Evolutionary conservation across 1,284 basidiomycete species (phyloP), one percentile per base, ranked within the genome.

Genomic region (Trichosporon asahii): DNA sequence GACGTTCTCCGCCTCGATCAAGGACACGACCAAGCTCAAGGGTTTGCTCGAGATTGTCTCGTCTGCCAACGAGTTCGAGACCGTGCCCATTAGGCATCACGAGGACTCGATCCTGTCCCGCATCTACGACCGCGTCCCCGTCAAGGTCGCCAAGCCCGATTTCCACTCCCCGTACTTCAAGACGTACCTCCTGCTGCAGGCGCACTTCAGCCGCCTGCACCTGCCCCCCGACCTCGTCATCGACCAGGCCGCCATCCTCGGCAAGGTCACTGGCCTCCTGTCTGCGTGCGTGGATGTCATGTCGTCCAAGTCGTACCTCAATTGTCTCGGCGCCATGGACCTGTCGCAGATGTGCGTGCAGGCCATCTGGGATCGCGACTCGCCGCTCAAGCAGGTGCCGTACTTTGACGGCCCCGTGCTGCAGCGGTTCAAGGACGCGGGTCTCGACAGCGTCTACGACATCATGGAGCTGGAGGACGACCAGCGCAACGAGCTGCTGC

Each of bases 341-440:
- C 83, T 99, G 70, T 93, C 91, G n/a, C 97, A 99, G 85, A 99
- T 99, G 96, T 95, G 93, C 82, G 94, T 98, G 1, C 97, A 99
- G 83, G 95, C 93, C 0, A 90, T 96, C 81, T 98, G 96, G 96
- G 95, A 99, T 79, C 91, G 90, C 35, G 97, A 98, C 82, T 94
- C 91, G 61, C 93, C 94, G 0, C 84, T 98, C 79, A 93, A 92
- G 79, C 96, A 99, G 82, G 91, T 99, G 63, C 97, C 97, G 11
- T 94, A 97, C 84, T 99, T 98, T 83, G 93, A 95, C 74, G 84
- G 88, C 9, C 91, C 94, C 63, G 92, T 93, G 37, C 86, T 99
- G 77, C 88, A 90, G 78, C 88, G 95, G 21, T 98, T 95, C 86
- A 91, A 92, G 79, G 88, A 86, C 0, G 91, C 90, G 8, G 88